Evolutionary conservation across 306 rosid genomes (phyloP), one percentile per base, ranked within the genome.

Genomic region (Casuarina glauca): DNA sequence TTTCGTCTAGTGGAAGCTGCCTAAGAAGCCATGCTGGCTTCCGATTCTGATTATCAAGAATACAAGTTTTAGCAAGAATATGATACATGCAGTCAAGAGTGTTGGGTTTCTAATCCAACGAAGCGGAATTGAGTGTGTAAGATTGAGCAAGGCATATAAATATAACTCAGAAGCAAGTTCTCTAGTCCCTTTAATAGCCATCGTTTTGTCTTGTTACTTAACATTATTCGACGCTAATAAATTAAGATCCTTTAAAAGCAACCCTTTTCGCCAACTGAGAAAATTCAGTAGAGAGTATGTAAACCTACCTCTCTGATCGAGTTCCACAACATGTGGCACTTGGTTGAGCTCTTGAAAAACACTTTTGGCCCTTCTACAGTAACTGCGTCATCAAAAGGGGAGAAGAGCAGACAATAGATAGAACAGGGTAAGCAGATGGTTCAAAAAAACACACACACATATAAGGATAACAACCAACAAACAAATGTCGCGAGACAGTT

Each of bases 261-360:
- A 46, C 19, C 58, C n/a, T 66, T 17, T 42, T 17, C 26, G 42
- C 74, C 20, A 70, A 17, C 19, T 26, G 4, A 5, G 19, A 46
- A 66, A 8, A 7, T 49, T 74, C 44, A 57, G 43, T 42, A 57
- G 19, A 35, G 35, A 49, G 70, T 6, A 76, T 83, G 66, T 9
- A 50, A 50, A 52, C 32, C 48, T 88, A 93, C 98, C 93, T 87
- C 97, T 94, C 82, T 84, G 93, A 78, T 94, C 95, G 76, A 94
- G 96, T 89, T 94, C 98, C 79, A 94, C 88, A 68, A 94, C 92
- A 88, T 84, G 75, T 9, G 98, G 89, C 20, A 72, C 87, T 84
- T 89, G 93, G 50, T 84, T 82, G 87, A 94, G 83, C 80, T 92
- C 92, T 82, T 92, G 83, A 85, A 94, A 94, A 77, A 90, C 94